phyloP scores from a whole-genome alignment of 106 monocot species.

The Dioscorea alata region DNA sequence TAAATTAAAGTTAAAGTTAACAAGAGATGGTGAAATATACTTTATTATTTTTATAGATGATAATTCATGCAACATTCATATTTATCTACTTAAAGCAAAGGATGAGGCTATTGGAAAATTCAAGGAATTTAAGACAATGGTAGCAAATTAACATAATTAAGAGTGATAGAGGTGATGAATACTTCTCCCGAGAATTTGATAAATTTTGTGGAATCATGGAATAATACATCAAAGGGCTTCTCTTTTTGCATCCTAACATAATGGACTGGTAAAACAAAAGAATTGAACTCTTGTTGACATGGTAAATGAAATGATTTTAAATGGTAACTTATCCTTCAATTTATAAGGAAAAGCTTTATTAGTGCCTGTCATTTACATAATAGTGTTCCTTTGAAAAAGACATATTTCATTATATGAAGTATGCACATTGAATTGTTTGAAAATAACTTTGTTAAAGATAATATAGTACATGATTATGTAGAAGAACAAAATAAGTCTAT shows the following conservation, averaged over 20 bases:
- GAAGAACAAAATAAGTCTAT: no score
- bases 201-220: slow-evolving; percentile 1
- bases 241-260: slow-evolving; percentile 5
- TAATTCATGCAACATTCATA: no score
- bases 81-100: no score
- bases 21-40: not conserved
- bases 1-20: slow-evolving; percentile 10
- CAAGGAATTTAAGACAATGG: slow-evolving; percentile 5
- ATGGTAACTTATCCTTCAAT: slow-evolving; percentile 12
- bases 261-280: slow-evolving; percentile 11
- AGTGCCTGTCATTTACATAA: slow-evolving; percentile 7
- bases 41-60: no score
- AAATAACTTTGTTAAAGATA: no score
- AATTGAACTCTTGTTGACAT: not conserved
- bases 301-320: no score
- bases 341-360: slow-evolving; percentile 12
- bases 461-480: no score
- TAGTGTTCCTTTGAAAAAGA: slow-evolving; percentile 8
- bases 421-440: not conserved
- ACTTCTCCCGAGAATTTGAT: slow-evolving; percentile 2
- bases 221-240: slow-evolving; percentile 5
- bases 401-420: not conserved
- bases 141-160: slow-evolving; percentile 7
- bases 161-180: slow-evolving; percentile 15
- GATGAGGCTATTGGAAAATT: no score